These are phyloP conservation scores for Carex kokanica DNA, from an alignment of 176 grass and related monocot genomes.

Conservation along the genomic window DNA sequence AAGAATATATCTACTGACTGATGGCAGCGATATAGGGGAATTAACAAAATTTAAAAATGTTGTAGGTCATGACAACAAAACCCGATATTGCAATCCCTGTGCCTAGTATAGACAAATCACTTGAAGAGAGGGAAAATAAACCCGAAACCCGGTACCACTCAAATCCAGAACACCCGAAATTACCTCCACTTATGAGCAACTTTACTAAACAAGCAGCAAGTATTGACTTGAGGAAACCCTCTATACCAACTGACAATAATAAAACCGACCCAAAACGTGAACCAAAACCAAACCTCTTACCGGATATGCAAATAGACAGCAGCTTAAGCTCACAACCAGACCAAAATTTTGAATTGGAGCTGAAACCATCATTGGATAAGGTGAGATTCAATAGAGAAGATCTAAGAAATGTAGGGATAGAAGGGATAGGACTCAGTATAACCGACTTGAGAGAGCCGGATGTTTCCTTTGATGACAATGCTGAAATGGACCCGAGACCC, in stretches of 20 bases:
- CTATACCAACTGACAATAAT: constrained; percentile 4
- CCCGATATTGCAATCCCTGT: not conserved
- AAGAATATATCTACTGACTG: not conserved
- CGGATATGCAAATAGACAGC: not conserved
- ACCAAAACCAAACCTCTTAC: not conserved
- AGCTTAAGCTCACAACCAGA: not conserved
- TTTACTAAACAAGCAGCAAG: constrained; percentile 7
- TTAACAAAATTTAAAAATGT: constrained; percentile 4
- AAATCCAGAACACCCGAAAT: not conserved
- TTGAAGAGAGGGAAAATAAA: not conserved
- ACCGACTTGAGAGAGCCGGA: constrained; percentile 14
- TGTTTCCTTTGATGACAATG: not conserved
- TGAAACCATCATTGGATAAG: not conserved
- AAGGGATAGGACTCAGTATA: not conserved
- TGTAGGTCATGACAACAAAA: constrained; percentile 19
- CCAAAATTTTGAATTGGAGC: not conserved
- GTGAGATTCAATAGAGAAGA: not conserved
- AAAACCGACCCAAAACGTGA: not conserved
- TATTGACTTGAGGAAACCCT: constrained; percentile 25
- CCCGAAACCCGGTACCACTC: not conserved
- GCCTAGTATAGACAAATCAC: not conserved
- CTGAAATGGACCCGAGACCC: not conserved
- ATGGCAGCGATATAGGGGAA: not conserved
- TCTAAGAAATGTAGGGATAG: not conserved
- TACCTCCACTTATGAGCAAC: constrained; percentile 8